These are phyloP conservation scores for Vaccinium macrocarpon DNA, from an alignment of 148 eudicot species.

Conservation along the genomic window DNA sequence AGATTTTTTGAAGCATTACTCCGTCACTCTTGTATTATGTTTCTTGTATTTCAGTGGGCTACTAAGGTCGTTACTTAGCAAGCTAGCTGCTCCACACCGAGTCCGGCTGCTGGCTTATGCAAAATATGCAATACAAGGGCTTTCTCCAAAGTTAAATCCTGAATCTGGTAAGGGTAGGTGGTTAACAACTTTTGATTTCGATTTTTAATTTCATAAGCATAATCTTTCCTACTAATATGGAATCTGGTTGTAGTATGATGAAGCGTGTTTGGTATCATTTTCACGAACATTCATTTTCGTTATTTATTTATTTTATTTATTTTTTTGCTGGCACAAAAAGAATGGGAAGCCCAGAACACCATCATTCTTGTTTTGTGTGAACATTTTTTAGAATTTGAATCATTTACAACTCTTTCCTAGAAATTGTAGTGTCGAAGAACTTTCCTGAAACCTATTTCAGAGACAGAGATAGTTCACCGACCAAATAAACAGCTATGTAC, in stretches of 20 bases:
- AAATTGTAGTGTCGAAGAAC: background rate
- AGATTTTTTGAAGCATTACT: background rate
- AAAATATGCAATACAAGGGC: slow-evolving; percentile 64
- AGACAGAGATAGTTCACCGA: background rate
- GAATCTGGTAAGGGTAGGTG: slow-evolving; percentile 44
- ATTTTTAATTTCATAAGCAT: background rate
- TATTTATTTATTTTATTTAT: background rate
- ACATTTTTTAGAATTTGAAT: background rate
- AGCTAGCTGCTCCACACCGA: slow-evolving; percentile 62
- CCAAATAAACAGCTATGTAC: background rate
- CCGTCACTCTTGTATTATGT: slow-evolving; percentile 3
- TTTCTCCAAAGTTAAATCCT: slow-evolving; percentile 37
- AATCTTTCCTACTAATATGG: background rate
- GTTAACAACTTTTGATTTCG: background rate
- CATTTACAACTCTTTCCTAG: background rate
- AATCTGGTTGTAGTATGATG: background rate
- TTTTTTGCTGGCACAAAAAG: background rate
- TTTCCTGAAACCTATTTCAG: background rate
- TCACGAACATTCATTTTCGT: background rate
- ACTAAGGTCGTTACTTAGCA: slow-evolving; percentile 62
- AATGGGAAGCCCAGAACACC: background rate
- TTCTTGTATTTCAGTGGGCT: slow-evolving; percentile 54
- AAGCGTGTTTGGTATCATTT: background rate
- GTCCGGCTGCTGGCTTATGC: slow-evolving; percentile 68
- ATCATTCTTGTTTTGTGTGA: background rate